phyloP scores from a whole-genome alignment of 2,329 filamentous ascomycete genomes.

The Colletotrichum caudatum region DNA sequence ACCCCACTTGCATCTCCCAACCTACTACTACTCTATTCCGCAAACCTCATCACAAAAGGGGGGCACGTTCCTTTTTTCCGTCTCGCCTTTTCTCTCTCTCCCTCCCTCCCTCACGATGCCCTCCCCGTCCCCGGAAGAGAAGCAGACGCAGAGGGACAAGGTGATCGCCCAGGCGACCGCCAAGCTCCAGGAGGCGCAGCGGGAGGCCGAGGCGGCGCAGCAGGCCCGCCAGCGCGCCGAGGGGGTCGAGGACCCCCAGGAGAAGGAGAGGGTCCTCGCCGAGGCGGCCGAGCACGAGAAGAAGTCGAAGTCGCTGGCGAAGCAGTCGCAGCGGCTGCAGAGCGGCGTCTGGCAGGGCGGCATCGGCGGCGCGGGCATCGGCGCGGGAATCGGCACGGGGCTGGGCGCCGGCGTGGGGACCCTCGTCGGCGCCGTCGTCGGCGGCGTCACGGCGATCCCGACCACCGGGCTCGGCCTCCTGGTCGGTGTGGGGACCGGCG shows the following conservation, averaged over 20 bases:
- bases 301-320: slow-evolving; percentile 12
- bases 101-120: not conserved
- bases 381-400: slow-evolving; percentile 26
- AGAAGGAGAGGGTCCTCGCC: slow-evolving; percentile 30
- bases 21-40: not conserved
- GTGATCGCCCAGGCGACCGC: slow-evolving; percentile 32
- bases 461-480: slow-evolving; percentile 22
- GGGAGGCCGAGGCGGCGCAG: slow-evolving; percentile 20
- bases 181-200: slow-evolving; percentile 35
- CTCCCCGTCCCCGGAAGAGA: slow-evolving; percentile 27
- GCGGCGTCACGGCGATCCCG: slow-evolving; percentile 33
- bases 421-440: slow-evolving; percentile 25
- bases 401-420: slow-evolving; percentile 32
- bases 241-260: slow-evolving; percentile 25
- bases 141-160: slow-evolving; percentile 29
- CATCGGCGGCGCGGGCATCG: slow-evolving; percentile 34
- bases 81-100: not conserved
- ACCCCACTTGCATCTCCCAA: not conserved
- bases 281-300: slow-evolving; percentile 35
- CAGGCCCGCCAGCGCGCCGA: slow-evolving; percentile 23
- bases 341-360: slow-evolving; percentile 38
- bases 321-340: slow-evolving; percentile 31
- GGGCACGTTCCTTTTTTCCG: not conserved
- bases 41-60: not conserved
- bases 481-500: slow-evolving; percentile 27